Evolutionary conservation across 2,329 filamentous ascomycete species (phyloP).

Genomic region (Fusarium miscanthi): DNA sequence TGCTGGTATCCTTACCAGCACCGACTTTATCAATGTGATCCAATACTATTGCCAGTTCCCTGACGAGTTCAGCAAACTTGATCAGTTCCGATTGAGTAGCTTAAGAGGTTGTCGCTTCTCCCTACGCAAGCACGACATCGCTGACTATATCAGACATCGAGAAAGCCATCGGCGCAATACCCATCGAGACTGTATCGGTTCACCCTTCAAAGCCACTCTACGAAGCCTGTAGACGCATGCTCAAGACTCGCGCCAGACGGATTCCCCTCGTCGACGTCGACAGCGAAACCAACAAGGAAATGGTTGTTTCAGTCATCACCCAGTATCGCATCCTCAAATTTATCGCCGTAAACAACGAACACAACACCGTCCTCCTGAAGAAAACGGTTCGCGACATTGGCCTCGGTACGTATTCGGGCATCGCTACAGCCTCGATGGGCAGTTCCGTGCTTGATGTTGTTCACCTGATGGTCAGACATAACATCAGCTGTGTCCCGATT

Average conservation of each 20-base stretch:
- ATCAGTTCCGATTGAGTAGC: slow-evolving; percentile 92
- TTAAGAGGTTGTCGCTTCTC: slow-evolving; percentile 74
- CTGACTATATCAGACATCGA: slow-evolving; percentile 79
- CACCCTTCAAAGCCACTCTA: slow-evolving; percentile 91
- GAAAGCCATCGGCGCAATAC: slow-evolving; percentile 88
- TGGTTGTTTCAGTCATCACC: slow-evolving; percentile 96
- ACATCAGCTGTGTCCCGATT: slow-evolving; percentile 95
- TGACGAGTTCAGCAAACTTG: slow-evolving; percentile 87
- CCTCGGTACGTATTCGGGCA: slow-evolving; percentile 83
- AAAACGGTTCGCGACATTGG: slow-evolving; percentile 87
- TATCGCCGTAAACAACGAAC: slow-evolving; percentile 90
- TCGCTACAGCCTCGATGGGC: slow-evolving; percentile 88
- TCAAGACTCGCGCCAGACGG: slow-evolving; percentile 89
- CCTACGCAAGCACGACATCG: slow-evolving; percentile 9
- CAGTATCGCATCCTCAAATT: slow-evolving; percentile 99
- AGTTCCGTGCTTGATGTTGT: slow-evolving; percentile 95
- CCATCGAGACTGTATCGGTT: slow-evolving; percentile 95
- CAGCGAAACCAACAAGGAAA: slow-evolving; percentile 90
- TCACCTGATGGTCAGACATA: slow-evolving; percentile 89
- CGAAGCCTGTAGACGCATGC: slow-evolving; percentile 94
- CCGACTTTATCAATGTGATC: slow-evolving; percentile 98
- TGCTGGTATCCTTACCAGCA: slow-evolving; percentile 92
- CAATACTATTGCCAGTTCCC: slow-evolving; percentile 99
- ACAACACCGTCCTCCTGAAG: slow-evolving; percentile 87
- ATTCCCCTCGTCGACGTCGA: slow-evolving; percentile 95